Base-by-base conservation (phyloP, 306 rosid species). In the Castanea crenata region DNA sequence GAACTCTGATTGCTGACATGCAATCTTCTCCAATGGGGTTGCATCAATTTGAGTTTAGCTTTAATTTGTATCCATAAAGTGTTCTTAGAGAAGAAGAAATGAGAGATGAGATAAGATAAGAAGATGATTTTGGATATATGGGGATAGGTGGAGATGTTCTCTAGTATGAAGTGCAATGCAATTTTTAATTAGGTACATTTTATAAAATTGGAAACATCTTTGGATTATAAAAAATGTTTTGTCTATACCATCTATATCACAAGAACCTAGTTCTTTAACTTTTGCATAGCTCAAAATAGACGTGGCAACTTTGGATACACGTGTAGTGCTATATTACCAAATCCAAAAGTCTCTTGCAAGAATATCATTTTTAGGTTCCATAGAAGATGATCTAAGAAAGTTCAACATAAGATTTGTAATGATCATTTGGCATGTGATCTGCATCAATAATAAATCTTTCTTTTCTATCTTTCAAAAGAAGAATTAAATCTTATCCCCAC, bases 221-320 rank as follows among this genome's bases (percentile, higher is more conserved):
- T 16, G 64, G 32, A 56, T 55, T 41, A 49, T 20, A 19, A 18
- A n/a, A 70, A 41, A 8, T 41, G 46, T 58, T 32, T 70, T 78
- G 27, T 71, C 59, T 54, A 4, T 16, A 21, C 12, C 19, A 21
- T 23, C 18, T 52, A n/a, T 55, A 41, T 29, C 34, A 77, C 56
- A 55, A 6, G 56, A 78, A 62, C 55, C 67, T 25, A 51, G 49
- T 46, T 58, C 63, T 62, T 31, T 69, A 70, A 63, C 54, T 56
- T 71, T 46, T 46, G 68, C 61, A 59, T 44, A 38, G 55, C 54
- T 75, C 63, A 56, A 29, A 29, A 51, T 18, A 70, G n/a, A 88
- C 88, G 92, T 91, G 96, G 92, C 89, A 57, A 34, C 52, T 44
- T 51, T 72, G 78, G 78, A 73, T 84, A 79, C 91, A 79, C 80